A percentile compares a stretch with the other conserved stretches of the same genome.
These are phyloP conservation scores for Pachysandra terminalis DNA, from an alignment of 164 flowering plant species.

Conservation along the genomic window DNA sequence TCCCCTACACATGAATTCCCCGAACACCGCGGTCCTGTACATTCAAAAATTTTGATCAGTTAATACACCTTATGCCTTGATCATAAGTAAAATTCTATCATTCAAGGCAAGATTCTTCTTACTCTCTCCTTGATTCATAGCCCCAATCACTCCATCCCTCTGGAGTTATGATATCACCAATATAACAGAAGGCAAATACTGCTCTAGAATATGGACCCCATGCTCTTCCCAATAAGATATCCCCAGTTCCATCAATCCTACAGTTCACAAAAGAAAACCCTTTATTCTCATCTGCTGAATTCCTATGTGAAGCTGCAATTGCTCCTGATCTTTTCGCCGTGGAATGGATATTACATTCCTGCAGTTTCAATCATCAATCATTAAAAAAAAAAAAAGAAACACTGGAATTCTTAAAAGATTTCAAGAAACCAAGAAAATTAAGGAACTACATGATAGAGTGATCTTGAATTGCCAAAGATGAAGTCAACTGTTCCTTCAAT, in stretches of 20 bases:
- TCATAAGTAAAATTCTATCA: no score
- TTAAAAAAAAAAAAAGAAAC: no score
- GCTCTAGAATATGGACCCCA: constrained; percentile 78
- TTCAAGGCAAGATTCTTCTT: background rate
- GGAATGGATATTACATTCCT: constrained; percentile 64
- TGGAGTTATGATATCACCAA: constrained; percentile 49
- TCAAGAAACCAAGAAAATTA: no score
- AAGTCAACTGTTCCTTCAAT: constrained; percentile 79
- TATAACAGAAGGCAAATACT: constrained; percentile 49
- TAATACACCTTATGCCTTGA: no score
- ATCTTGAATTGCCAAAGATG: constrained; percentile 69
- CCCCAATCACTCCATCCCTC: constrained; percentile 81
- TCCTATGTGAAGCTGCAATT: constrained; percentile 80
- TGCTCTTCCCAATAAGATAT: constrained; percentile 64
- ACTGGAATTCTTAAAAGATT: no score
- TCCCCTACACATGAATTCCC: constrained; percentile 68
- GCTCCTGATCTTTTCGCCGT: constrained; percentile 55
- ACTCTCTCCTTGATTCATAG: constrained; percentile 37
- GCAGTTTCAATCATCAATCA: constrained; percentile 5
- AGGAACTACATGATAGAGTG: constrained; percentile 76
- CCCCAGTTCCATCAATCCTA: constrained; percentile 56
- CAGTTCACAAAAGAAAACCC: constrained; percentile 84
- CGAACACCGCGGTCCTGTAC: constrained; percentile 67
- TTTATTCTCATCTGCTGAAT: constrained; percentile 43
- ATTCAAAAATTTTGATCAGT: background rate